These are phyloP conservation scores for Suillus variegatus DNA, from an alignment of 768 basidiomycete genomes.

Conservation along the genomic window DNA sequence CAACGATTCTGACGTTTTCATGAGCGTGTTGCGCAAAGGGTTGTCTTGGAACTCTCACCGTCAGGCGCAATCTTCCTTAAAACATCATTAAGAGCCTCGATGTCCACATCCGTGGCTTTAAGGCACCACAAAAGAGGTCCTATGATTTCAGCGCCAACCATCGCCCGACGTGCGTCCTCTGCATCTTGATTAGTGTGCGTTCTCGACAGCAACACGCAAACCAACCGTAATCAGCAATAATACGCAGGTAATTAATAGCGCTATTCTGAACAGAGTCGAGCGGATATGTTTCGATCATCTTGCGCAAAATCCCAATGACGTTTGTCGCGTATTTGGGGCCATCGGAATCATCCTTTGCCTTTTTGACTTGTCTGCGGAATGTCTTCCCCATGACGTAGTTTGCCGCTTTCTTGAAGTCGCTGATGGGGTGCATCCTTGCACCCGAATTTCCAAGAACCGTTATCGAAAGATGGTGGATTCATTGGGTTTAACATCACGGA, in stretches of 20 bases:
- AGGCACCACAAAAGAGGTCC: background rate
- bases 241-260: background rate
- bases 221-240: background rate
- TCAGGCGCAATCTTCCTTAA: background rate
- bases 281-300: background rate
- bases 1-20: background rate
- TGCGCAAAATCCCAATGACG: background rate
- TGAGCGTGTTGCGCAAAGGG: background rate
- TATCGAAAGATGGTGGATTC: background rate
- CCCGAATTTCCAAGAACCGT: background rate
- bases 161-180: background rate
- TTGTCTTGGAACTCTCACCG: background rate
- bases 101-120: background rate
- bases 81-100: background rate
- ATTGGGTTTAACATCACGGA: background rate
- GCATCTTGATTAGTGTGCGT: background rate
- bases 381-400: background rate
- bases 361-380: background rate
- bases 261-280: background rate
- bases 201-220: background rate
- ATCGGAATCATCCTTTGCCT: background rate
- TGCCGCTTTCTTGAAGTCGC: background rate
- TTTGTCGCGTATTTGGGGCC: background rate
- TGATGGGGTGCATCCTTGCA: background rate
- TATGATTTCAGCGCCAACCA: background rate